These are phyloP conservation scores for Fusarium fracticaudum DNA, from an alignment of 2,329 filamentous ascomycete species.

Conservation along the genomic window DNA sequence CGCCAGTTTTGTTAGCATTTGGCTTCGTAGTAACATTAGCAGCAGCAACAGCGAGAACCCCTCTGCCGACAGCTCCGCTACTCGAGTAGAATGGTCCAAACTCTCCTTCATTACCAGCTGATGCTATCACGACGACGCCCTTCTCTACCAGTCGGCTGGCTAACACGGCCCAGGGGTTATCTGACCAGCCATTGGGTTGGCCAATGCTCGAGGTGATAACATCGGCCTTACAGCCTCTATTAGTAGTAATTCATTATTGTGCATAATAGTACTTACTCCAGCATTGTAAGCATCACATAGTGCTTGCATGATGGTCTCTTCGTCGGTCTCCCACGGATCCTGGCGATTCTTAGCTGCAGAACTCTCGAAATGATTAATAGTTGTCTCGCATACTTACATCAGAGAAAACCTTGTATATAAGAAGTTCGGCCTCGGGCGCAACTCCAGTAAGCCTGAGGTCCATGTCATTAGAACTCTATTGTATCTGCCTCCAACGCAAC, in stretches of 20 bases:
- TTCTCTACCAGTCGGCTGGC: constrained; percentile 53
- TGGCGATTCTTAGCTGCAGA: not conserved
- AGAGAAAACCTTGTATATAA: constrained; percentile 57
- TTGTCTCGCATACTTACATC: constrained; percentile 29
- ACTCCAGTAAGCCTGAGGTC: constrained; percentile 53
- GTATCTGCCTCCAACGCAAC: not conserved
- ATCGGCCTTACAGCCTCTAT: constrained; percentile 46
- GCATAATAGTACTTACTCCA: constrained; percentile 38
- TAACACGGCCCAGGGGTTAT: constrained; percentile 55
- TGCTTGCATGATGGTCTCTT: constrained; percentile 49
- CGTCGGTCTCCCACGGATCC: constrained; percentile 46
- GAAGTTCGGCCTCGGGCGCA: constrained; percentile 56
- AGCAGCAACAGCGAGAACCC: constrained; percentile 50
- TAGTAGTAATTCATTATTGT: not conserved
- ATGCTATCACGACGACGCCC: constrained; percentile 60
- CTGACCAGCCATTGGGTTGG: constrained; percentile 49
- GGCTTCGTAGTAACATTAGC: constrained; percentile 56
- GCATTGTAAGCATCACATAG: constrained; percentile 50
- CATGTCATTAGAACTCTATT: not conserved
- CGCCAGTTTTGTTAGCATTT: constrained; percentile 43
- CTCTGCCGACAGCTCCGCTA: constrained; percentile 45
- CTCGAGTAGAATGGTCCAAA: constrained; percentile 58
- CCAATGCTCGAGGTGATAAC: constrained; percentile 56
- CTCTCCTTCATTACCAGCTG: constrained; percentile 62
- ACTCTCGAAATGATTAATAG: not conserved